These are phyloP conservation scores for Guillardia theta DNA, from an alignment of 78 protist species.

Conservation along the genomic window DNA sequence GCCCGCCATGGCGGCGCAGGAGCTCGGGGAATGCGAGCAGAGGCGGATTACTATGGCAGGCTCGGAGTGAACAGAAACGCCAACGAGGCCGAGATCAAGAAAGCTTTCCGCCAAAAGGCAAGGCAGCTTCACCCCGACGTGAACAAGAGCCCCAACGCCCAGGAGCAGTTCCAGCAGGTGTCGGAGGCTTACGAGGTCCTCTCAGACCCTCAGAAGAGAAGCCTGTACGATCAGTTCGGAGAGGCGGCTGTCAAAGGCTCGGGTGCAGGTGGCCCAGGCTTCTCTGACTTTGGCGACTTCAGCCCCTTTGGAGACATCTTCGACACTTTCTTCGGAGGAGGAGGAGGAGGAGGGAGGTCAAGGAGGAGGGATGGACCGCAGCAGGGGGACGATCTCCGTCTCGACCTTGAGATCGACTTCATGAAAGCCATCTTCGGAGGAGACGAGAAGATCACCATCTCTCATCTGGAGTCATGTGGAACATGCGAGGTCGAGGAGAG, in stretches of 20 bases:
- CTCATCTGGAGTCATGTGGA: slow-evolving; percentile 42
- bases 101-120: slow-evolving; percentile 37
- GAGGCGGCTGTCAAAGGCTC: slow-evolving; percentile 42
- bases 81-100: slow-evolving; percentile 35
- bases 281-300: slow-evolving; percentile 37
- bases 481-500: not conserved
- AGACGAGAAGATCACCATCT: slow-evolving; percentile 31
- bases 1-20: too few species aligned
- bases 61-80: slow-evolving; percentile 46
- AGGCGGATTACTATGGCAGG: slow-evolving; percentile 10
- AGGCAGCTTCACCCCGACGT: slow-evolving; percentile 54
- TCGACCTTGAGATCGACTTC: slow-evolving; percentile 53
- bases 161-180: slow-evolving; percentile 40
- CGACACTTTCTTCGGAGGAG: slow-evolving; percentile 44
- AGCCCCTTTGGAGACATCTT: slow-evolving; percentile 56
- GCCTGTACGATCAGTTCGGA: slow-evolving; percentile 56
- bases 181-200: slow-evolving; percentile 50
- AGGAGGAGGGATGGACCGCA: not conserved
- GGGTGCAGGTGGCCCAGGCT: not conserved
- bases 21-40: too few species aligned
- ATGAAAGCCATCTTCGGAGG: slow-evolving; percentile 45
- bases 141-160: slow-evolving; percentile 16
- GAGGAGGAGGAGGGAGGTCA: too few species aligned
- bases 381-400: slow-evolving; percentile 30
- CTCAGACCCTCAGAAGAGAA: slow-evolving; percentile 29